Base-by-base conservation (phyloP, 2,329 filamentous ascomycete genomes). In the Decorospora gaudefroyi region DNA sequence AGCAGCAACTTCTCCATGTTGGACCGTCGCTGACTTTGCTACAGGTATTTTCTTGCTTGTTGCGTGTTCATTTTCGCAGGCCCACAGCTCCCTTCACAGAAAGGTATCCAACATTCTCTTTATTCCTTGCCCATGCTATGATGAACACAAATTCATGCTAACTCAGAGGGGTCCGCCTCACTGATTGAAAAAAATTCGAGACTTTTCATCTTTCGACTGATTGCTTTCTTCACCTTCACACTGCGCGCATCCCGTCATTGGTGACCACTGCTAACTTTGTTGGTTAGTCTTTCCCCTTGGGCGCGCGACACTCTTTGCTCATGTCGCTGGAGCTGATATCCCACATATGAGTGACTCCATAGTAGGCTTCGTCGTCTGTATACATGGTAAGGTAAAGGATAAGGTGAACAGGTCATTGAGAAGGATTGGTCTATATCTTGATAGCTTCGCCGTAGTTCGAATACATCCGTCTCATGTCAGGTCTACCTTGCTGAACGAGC, bases 151-250 rank as follows among this genome's bases (percentile, higher is more conserved):
- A 62, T 68, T 64, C 67, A 69, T 69, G 67, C 67, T 69, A 68
- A 62, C 60, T 61, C 65, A 62, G 63, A 68, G 62, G 59, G 60
- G 59, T 52, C 52, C 46, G 51, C 55, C 54, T 40, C 60, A 38
- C 65, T 69, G 67, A 60, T 65, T 64, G 51, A 62, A 59, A 57
- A 60, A 60, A 55, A 61, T 64, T 61, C 55, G 54, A 53, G 49
- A 53, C 67, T 69, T 69, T 69, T 69, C 65, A 69, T 69, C 67
- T 69, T 69, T 69, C 65, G 57, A 61, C 67, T 69, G 67, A 69
- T 43, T 55, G 42, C 51, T 46, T 17, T 29, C 17, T 42, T 42
- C 13, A 29, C 17, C n/a, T 27, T 32, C 18, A 16, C n/a, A n/a
- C n/a, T n/a, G n/a, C n/a, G n/a, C n/a, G n/a, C n/a, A n/a, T n/a